These are phyloP conservation scores for Astrothelium subdiscretum DNA, from an alignment of 495 filamentous ascomycete genomes.

Conservation along the genomic window DNA sequence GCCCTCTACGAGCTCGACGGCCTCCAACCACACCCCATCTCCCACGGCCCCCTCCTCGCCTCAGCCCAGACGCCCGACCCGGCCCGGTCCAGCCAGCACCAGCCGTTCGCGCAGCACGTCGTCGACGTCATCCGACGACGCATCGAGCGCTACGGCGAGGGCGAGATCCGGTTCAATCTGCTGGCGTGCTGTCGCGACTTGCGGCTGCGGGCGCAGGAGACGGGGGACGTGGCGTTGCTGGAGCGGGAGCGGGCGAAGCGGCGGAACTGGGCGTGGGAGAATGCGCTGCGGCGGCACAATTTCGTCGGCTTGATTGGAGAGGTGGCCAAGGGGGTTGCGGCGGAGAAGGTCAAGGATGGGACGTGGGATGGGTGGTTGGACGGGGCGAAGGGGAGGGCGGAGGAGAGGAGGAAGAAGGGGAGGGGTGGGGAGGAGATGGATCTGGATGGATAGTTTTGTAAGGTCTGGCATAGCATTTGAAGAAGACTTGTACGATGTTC, in stretches of 20 bases:
- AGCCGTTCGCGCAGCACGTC: conserved; percentile 67
- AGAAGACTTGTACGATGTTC: neutral
- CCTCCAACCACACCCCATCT: conserved; percentile 81
- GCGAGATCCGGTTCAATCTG: conserved; percentile 91
- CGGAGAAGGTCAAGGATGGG: conserved; percentile 50
- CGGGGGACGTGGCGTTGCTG: conserved; percentile 71
- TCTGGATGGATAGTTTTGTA: neutral
- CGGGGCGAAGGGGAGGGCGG: conserved; percentile 53
- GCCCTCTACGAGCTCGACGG: conserved; percentile 91
- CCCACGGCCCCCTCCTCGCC: conserved; percentile 59
- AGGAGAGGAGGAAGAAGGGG: conserved; percentile 40
- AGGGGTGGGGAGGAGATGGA: conserved; percentile 23
- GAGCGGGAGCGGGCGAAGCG: conserved; percentile 75
- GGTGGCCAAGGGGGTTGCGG: conserved; percentile 73
- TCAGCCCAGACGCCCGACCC: neutral
- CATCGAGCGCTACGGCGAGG: conserved; percentile 71
- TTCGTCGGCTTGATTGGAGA: conserved; percentile 94
- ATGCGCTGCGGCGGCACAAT: conserved; percentile 83
- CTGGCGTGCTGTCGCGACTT: conserved; percentile 83
- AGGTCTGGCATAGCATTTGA: neutral
- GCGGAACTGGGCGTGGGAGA: conserved; percentile 86
- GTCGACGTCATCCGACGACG: conserved; percentile 77
- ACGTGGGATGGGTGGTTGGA: conserved; percentile 74
- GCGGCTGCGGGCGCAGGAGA: conserved; percentile 59
- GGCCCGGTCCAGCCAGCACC: conserved; percentile 30